A percentile compares a stretch with the other conserved stretches of the same genome.
Conservation (phyloP, 176 grass and related monocot species). For the Hyparrhenia diplandra region DNA sequence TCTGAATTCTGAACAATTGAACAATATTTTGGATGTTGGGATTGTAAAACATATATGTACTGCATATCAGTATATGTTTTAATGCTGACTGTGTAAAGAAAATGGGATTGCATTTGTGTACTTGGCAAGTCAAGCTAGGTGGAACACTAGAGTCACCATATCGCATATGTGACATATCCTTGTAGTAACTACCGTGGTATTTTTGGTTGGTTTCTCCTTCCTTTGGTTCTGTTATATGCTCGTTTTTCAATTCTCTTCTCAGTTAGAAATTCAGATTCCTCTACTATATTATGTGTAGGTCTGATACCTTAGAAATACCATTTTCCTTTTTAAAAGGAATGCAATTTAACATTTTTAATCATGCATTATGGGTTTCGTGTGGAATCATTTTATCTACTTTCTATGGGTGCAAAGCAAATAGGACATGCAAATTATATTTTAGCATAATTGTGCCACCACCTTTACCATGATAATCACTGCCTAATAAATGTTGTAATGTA, state of each 20-base stretch:
- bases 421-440: not conserved
- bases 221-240: not conserved
- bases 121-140: not conserved
- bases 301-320: not conserved
- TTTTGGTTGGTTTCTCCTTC: not conserved
- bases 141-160: not conserved
- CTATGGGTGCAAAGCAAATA: not conserved
- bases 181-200: not conserved
- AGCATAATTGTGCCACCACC: not conserved
- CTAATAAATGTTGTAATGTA: not conserved
- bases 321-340: not conserved
- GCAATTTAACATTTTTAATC: not conserved
- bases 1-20: not conserved
- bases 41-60: not conserved
- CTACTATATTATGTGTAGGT: not conserved
- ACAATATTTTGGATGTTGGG: not conserved
- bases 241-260: not conserved
- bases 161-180: not conserved
- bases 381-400: not conserved
- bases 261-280: not conserved
- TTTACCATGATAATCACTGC: not conserved
- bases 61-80: not conserved
- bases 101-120: not conserved
- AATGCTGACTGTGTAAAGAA: not conserved
- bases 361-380: not conserved